Evolutionary conservation across 1,139 yeast species (phyloP), one percentile per base, ranked within the genome.

Genomic region (Geotrichum macrosporum): DNA sequence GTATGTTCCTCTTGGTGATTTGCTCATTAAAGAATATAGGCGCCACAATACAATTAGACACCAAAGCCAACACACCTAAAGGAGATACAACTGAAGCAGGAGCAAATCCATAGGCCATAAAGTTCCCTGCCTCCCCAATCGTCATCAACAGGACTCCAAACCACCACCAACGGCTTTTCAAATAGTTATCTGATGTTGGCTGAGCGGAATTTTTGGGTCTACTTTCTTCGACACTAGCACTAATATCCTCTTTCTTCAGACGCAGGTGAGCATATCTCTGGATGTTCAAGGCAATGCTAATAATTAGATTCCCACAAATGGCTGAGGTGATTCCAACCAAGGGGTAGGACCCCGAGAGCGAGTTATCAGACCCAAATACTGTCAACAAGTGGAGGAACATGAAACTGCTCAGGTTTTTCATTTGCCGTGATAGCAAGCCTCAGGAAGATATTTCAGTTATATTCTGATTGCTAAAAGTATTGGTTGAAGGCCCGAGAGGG

Each of bases 21-120:
- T 53, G 53, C 50, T 70, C 74, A 41, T 70, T 65, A 50, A 72
- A 72, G 26, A 72, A 55, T 1, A 71, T 60, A 0, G 76, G 76
- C 0, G 76, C 76, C 16, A 73, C 62, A 19, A 72, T 59, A 43
- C 73, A 67, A 52, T 73, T 73, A 2, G 75, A 66, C 1, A 73
- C 61, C 22, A 71, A 60, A 1, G 76, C 71, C 35, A 72, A 67
- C 3, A 72, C 75, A 4, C 77, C 77, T 26, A 73, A 54, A 0
- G 76, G 75, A 3, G 74, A 68, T 15, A 73, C 75, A 3, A 70
- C 60, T n/a, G 73, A 68, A 4, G 73, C 72, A 1, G 74, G 73
- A 0, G 74, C 71, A 39, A 70, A 59, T 0, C 76, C 77, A 51
- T 71, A 72, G 4, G 75, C 74, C 12, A 72, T 56, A 50, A 73